Percentiles rank a stretch among this genome's conserved stretches.
phyloP scores from a whole-genome alignment of 495 filamentous ascomycete species.

The Lasiosphaeriaceae sp. region DNA sequence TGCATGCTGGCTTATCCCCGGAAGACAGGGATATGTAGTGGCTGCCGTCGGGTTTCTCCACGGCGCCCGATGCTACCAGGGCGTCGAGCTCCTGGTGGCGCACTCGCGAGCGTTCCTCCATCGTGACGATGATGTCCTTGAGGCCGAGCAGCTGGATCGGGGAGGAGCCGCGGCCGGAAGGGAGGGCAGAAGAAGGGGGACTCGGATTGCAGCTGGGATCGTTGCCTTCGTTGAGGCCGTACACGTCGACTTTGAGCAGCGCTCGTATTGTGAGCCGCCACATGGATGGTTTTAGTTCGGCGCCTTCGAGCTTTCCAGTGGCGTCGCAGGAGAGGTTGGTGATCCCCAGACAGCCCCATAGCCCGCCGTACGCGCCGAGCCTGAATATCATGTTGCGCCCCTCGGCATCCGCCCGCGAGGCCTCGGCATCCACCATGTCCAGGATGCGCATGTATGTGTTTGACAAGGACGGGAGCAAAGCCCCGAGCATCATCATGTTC shows the following conservation, averaged over 20 bases:
- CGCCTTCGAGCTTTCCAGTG: conserved; percentile 20
- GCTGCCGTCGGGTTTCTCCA: conserved; percentile 9
- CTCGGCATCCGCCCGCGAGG: conserved; percentile 31
- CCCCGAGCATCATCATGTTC: conserved; percentile 64
- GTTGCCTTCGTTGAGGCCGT: conserved; percentile 37
- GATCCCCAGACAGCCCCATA: conserved; percentile 29
- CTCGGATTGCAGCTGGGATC: not conserved
- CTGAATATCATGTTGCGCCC: conserved; percentile 40
- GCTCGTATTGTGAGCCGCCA: conserved; percentile 50
- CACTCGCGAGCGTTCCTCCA: conserved; percentile 43
- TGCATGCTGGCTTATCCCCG: conserved; percentile 33
- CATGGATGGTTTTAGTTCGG: conserved; percentile 40
- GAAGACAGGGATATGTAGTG: conserved; percentile 12
- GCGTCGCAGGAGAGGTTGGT: conserved; percentile 19
- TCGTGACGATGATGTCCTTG: conserved; percentile 45
- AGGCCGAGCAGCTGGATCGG: conserved; percentile 28
- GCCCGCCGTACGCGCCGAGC: conserved; percentile 43
- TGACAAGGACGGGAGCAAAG: conserved; percentile 59
- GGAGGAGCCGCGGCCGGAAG: not conserved
- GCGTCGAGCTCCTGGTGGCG: conserved; percentile 39
- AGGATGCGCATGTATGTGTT: conserved; percentile 53
- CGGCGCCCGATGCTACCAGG: conserved; percentile 26
- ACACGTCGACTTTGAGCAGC: conserved; percentile 49
- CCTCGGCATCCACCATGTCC: conserved; percentile 41
- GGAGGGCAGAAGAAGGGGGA: not conserved